These are phyloP conservation scores for Oxyria digyna DNA, from an alignment of 148 eudicot species.

Conservation along the genomic window DNA sequence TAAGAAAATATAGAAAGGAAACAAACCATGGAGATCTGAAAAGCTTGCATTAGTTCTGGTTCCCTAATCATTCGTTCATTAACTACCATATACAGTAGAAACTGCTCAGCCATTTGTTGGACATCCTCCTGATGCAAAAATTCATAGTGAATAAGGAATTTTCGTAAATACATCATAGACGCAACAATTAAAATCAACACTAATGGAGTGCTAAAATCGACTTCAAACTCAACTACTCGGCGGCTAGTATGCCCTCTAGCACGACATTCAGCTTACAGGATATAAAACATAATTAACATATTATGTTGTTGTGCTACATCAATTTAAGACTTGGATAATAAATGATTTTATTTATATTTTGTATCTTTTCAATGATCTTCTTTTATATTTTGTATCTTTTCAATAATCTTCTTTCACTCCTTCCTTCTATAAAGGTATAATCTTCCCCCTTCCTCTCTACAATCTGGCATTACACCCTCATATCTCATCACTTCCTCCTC, in stretches of 20 bases:
- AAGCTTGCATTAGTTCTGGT: constrained; percentile 55
- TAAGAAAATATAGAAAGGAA: neutral
- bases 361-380: too few relatives aligned
- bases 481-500: too few relatives aligned
- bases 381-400: too few relatives aligned
- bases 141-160: neutral
- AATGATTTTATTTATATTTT: too few relatives aligned
- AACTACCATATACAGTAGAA: constrained; percentile 57
- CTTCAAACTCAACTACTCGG: neutral
- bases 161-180: neutral
- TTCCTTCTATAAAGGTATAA: too few relatives aligned
- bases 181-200: neutral
- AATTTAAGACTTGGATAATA: too few relatives aligned
- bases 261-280: neutral
- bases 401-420: too few relatives aligned
- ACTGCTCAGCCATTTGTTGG: constrained; percentile 28
- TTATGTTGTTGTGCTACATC: neutral
- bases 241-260: neutral
- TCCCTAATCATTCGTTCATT: constrained; percentile 52
- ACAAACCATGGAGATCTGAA: constrained; percentile 73
- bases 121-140: constrained; percentile 49
- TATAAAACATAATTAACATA: neutral
- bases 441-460: too few relatives aligned
- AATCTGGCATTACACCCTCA: too few relatives aligned
- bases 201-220: neutral